Evolutionary conservation across 1,139 yeast genomes (phyloP), one percentile per base, ranked within the genome.

Genomic region (Suhomyces coccinellae): DNA sequence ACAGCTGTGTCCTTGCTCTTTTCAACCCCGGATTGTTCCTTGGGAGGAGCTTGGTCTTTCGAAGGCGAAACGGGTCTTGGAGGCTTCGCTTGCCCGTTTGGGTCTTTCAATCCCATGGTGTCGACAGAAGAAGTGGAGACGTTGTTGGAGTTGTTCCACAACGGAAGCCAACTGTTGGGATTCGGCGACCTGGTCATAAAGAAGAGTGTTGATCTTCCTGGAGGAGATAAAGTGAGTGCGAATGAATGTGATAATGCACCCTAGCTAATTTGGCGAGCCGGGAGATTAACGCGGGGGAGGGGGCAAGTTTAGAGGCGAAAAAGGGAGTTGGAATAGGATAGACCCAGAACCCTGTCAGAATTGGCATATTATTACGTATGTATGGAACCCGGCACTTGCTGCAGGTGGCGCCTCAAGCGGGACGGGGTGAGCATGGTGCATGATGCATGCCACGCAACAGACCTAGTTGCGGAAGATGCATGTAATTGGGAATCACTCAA

Each of bases 101-200:
- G 26, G 36, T 10, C 24, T 24, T 37, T 29, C 16, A 33, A 22
- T 2, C 11, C 33, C 20, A 28, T 22, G 12, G 37, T n/a, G 24
- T 39, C 22, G 30, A 12, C 29, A 16, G 32, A 30, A 24, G 39
- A n/a, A 9, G 32, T 24, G 12, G 36, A 33, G 22, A 33, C 36
- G 14, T 28, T 36, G 28, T 20, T 36, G 27, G 44, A 31, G 24
- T 28, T 22, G 30, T 26, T 42, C 47, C 46, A 43, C 41, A 39
- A 43, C 13, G 47, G 49, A 14, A 46, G 36, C 49, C 49, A 46
- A 28, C 45, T 40, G 17, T 26, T 41, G 7, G 43, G 41, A 16
- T 43, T 43, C 30, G 48, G 46, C 11, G 48, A 41, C 20, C 41
- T 24, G 6, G 45, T 33, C 46, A 45, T 39, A 22, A 17, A 13